These are phyloP conservation scores for Oryza longistaminata DNA, from an alignment of 176 grass and related monocot species.

Conservation along the genomic window DNA sequence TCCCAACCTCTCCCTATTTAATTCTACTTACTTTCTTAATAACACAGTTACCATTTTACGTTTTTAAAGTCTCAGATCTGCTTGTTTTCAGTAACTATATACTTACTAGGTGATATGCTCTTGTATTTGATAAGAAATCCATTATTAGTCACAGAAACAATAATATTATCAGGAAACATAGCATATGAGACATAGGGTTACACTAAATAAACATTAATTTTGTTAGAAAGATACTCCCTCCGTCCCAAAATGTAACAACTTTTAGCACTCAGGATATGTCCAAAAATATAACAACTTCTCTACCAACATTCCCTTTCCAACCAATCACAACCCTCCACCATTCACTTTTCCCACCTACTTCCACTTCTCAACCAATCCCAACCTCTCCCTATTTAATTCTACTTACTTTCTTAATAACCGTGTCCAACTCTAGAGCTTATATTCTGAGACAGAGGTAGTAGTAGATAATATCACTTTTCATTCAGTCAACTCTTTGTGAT, in stretches of 20 bases:
- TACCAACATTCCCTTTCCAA: too few relatives aligned
- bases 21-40: too few relatives aligned
- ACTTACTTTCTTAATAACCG: too few relatives aligned
- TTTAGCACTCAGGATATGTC: too few relatives aligned
- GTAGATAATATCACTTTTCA: neutral
- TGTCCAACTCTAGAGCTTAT: too few relatives aligned
- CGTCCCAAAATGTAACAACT: too few relatives aligned
- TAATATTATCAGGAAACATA: neutral
- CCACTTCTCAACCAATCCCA: too few relatives aligned
- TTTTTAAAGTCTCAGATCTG: neutral
- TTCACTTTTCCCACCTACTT: too few relatives aligned
- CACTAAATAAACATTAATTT: slow-evolving; percentile 5
- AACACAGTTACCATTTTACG: neutral
- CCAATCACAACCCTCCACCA: too few relatives aligned
- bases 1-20: too few relatives aligned
- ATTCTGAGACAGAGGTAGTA: neutral
- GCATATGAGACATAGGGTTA: neutral
- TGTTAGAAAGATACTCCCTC: neutral
- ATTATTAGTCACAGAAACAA: neutral
- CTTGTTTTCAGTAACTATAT: slow-evolving; percentile 5
- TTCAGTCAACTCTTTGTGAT: neutral
- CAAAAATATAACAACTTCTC: too few relatives aligned
- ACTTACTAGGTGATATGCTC: slow-evolving; percentile 13
- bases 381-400: too few relatives aligned
- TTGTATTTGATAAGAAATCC: neutral